phyloP scores from a whole-genome alignment of 345 rosid species.

The Citropsis articulata region DNA sequence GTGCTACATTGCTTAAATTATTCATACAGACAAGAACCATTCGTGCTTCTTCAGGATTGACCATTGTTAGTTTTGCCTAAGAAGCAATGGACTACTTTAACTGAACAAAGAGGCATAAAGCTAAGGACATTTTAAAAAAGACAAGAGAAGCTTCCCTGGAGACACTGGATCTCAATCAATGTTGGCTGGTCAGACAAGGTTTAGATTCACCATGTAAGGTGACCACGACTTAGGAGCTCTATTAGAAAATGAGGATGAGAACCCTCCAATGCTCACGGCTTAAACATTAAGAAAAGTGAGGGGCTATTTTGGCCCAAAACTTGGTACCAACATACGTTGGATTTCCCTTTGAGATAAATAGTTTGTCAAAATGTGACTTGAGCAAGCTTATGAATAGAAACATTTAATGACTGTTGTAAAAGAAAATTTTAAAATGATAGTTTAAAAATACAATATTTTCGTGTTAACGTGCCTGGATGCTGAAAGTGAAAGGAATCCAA shows the following conservation, averaged over 20 bases:
- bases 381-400: not conserved
- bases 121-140: not conserved
- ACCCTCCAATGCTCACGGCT: not conserved
- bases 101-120: not conserved
- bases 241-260: not conserved
- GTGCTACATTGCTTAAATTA: not conserved
- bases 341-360: not conserved
- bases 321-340: not conserved
- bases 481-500: slow-evolving; percentile 95
- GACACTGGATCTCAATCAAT: not conserved
- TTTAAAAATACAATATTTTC: not conserved
- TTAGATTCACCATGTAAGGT: not conserved
- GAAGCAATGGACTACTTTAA: not conserved
- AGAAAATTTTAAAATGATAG: too few relatives aligned
- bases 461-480: slow-evolving; percentile 74
- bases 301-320: not conserved
- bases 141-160: not conserved
- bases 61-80: not conserved
- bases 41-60: not conserved
- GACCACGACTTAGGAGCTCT: not conserved
- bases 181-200: not conserved
- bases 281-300: not conserved
- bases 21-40: not conserved
- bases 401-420: not conserved
- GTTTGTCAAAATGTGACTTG: not conserved